Conservation (phyloP, 2,329 filamentous ascomycete species). For the Catunica adiposa region DNA sequence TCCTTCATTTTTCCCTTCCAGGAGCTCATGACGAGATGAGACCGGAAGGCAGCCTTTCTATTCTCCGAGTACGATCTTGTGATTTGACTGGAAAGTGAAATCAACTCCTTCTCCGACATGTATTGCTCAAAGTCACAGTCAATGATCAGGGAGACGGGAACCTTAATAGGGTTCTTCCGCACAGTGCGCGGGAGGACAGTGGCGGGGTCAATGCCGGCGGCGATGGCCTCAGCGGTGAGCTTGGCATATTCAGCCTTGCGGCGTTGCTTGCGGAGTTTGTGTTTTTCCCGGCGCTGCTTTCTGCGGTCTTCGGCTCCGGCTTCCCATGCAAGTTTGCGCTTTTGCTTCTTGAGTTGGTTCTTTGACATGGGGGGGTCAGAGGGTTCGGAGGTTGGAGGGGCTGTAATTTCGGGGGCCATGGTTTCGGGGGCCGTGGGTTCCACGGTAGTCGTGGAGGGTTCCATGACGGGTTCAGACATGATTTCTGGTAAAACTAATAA, state of each 20-base stretch:
- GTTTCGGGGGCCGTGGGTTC: neutral
- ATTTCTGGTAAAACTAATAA: neutral
- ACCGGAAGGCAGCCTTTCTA: conserved; percentile 45
- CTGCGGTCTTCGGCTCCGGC: conserved; percentile 45
- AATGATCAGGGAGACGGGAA: conserved; percentile 67
- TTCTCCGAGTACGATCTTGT: conserved; percentile 86
- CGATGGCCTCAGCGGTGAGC: conserved; percentile 29
- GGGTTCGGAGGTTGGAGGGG: conserved; percentile 1
- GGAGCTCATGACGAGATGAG: conserved; percentile 60
- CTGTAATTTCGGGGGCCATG: neutral
- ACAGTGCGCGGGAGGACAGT: conserved; percentile 21
- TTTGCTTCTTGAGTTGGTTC: conserved; percentile 67
- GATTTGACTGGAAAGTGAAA: conserved; percentile 69
- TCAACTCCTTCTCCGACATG: conserved; percentile 74
- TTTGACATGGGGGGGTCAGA: conserved; percentile 46
- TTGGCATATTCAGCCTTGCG: conserved; percentile 34
- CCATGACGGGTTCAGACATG: neutral
- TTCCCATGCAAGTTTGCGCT: conserved; percentile 59
- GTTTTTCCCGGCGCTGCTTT: conserved; percentile 37
- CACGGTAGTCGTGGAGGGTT: neutral
- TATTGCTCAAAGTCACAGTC: conserved; percentile 86
- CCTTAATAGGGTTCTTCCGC: conserved; percentile 28
- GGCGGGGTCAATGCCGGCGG: conserved; percentile 27
- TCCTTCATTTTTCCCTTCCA: conserved; percentile 61
- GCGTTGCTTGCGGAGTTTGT: conserved; percentile 29